Evolutionary conservation across 768 basidiomycete genomes (phyloP), one percentile per base, ranked within the genome.

Genomic region (Amanita polypyramis): DNA sequence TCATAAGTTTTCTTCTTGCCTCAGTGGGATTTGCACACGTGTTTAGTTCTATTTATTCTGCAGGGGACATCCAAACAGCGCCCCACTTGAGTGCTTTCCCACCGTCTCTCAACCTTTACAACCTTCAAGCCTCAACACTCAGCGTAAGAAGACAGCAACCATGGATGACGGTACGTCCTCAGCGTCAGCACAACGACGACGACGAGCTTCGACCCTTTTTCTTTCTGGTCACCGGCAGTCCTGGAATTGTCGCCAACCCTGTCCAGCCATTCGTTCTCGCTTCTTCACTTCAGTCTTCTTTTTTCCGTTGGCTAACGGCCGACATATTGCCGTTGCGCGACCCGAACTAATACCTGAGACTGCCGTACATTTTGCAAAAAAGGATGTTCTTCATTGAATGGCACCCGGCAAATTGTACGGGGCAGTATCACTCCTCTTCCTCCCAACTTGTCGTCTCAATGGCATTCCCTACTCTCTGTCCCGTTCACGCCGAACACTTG

Each of bases 111-210:
- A n/a, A 32, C 21, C 25, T 34, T 38, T 42, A 43, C 33, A n/a
- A 32, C 21, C 25, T 34, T 38, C 49, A 43, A 19, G 42, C 14
- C 32, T 15, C 49, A 44, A 43, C 43, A 45, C 15, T 12, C 35
- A 38, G 45, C 51, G 15, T 51, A 47, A 51, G 48, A 52, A 43
- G 37, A 38, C 51, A 41, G 52, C 66, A 67, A 58, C 54, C 58
- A 73, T 74, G 72, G 72, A 74, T 71, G 70, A 85, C 80, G 82
- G 82, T 85, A 85, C 82, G 82, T 85, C 70, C 63, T 74, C 82
- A 83, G 73, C 82, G 81, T 81, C 79, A 76, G 70, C 79, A 71
- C 81, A 72, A 68, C 80, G 65, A 69, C 80, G 70, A 70, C 78
- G 63, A 72, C 64, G 66, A 49, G 67, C 67, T 70, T 57, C 65